Base-by-base conservation (phyloP, 306 rosid genomes). In the Sesbania bispinosa region DNA sequence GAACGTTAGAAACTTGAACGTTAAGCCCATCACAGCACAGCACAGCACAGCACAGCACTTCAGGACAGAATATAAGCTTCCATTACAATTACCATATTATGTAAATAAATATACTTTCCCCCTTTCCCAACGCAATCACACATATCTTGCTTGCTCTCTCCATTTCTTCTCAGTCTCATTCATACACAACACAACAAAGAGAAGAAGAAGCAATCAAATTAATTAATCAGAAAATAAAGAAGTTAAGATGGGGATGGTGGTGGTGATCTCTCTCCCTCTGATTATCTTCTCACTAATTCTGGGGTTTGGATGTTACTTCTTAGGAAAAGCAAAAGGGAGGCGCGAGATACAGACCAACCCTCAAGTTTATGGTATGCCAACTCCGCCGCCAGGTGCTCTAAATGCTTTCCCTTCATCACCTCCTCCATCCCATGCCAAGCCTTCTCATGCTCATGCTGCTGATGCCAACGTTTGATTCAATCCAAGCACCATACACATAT, bases 271-370 rank as follows among this genome's bases (percentile, higher is more conserved):
- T 78, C 92, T 93, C 52, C 98, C 98, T 16, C 36, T 93, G 1
- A 90, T 93, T 11, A 2, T 93, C 3, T 88, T 93, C 77, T 77
- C 84, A 52, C n/a, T 93, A 2, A 5, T 87, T 8, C 83, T 93
- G 2, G 94, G 97, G 0, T 90, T 88, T n/a, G 97, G 98, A 1
- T 93, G 97, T 67, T 93, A 85, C 85, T 93, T 87, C 57, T 57
- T 87, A 5, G 98, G 97, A 51, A 82, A 87, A 80, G 48, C 73
- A 0, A 90, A 77, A 72, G 98, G 97, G 20, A 80, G 96, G 43
- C 75, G 60, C n/a, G 96, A 88, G 1, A 80, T 81, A 0, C 76
- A 74, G 20, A 83, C 83, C 30, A 85, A 77, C 15, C 81, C 97
- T 2, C 98, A 90, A 71, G 81, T 85, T 33, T 90, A 79, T 61